Evolutionary conservation across 169 alveolate species (phyloP), one percentile per base, ranked within the genome.

Genomic region (Cryptosporidium andersoni): DNA sequence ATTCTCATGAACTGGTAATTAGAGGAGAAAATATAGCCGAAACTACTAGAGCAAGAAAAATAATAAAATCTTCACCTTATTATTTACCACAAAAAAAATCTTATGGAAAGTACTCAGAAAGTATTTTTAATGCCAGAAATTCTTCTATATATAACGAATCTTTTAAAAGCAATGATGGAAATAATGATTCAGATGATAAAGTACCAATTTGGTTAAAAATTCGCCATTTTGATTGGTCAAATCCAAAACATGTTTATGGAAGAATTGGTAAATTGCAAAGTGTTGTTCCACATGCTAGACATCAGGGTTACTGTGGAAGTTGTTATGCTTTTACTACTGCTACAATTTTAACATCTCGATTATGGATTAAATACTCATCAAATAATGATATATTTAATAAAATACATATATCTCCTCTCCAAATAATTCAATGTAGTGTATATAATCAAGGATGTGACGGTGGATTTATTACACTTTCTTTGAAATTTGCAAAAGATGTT

Each of bases 361-460:
- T 74, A 9, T 74, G 85, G 85, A 74, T 74, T 42, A 74, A 74
- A 51, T 74, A 74, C 37, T 62, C 53, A 12, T 37, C 16, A 4
- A 51, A 56, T 3, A 60, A 39, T 2, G 64, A 74, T 4, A 40
- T 74, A 14, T 42, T 58, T 40, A 48, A 40, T 2, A 58, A 60
- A 48, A 11, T 74, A 2, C 39, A 53, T 74, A 68, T 47, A 6
- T 74, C 85, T 11, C 49, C 85, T n/a, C n/a, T 74, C 16, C 85
- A 74, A 55, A 74, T 74, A 58, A 39, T 63, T 2, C 64, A 74
- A 4, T 74, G 85, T 42, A 74, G 60, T 58, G 85, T 74, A 4
- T 74, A 74, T 42, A 74, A 74, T 39, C 85, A 74, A n/a, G 85
- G 85, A 14, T 74, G 85, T 37, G 85, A 43, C 0, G 85, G 85